Evolutionary conservation across 768 basidiomycete genomes (phyloP).

Genomic region (Termitomyces sp.): DNA sequence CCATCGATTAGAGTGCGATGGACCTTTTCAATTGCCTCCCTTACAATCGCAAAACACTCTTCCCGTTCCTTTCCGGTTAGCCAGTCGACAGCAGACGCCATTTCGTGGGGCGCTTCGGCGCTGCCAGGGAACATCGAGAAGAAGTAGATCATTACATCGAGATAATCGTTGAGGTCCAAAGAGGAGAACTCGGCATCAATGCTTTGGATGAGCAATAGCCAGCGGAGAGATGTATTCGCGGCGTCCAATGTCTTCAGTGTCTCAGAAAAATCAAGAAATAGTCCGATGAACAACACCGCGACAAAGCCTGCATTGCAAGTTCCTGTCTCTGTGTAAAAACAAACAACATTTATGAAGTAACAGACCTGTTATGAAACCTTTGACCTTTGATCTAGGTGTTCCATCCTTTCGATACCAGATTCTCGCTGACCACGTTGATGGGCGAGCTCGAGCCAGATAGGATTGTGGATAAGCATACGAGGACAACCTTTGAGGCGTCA

Average conservation of each 20-base stretch:
- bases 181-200: conserved; percentile 21
- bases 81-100: background rate
- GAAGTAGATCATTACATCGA: conserved; percentile 21
- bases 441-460: conserved; percentile 13
- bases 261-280: background rate
- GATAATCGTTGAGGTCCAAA: conserved; percentile 21
- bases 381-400: conserved; percentile 28
- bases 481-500: conserved; percentile 4
- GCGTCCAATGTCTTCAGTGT: background rate
- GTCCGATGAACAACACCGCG: background rate
- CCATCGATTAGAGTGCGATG: conserved; percentile 19
- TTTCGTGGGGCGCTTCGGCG: background rate
- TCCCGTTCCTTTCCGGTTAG: conserved; percentile 14
- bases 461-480: background rate
- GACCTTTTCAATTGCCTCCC: conserved; percentile 21
- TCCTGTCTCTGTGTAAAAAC: background rate
- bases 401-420: conserved; percentile 31
- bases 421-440: conserved; percentile 20
- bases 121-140: background rate
- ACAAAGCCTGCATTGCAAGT: background rate
- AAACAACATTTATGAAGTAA: background rate
- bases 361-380: conserved; percentile 27
- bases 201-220: conserved; percentile 25
- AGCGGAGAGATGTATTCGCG: background rate
- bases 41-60: conserved; percentile 22